Conservation (phyloP, 2,329 filamentous ascomycete species). For the Erysiphe neolycopersici region DNA sequence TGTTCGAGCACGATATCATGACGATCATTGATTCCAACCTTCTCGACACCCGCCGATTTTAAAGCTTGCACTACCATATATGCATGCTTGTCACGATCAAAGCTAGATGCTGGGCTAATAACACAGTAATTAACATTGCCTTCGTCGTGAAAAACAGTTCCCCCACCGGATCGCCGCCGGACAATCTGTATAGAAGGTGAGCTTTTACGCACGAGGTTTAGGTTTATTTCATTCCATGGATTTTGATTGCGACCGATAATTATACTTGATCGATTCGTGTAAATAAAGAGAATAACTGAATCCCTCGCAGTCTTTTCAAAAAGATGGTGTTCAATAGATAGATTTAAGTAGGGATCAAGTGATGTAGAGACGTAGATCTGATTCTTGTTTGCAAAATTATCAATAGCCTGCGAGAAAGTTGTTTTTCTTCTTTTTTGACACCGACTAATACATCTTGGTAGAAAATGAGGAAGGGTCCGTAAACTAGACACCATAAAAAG, state of each 20-base stretch:
- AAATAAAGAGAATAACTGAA: constrained; percentile 61
- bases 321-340: constrained; percentile 80
- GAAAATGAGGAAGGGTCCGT: too few relatives aligned
- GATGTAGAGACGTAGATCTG: constrained; percentile 49
- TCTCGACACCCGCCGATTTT: constrained; percentile 25
- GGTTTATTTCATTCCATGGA: constrained; percentile 77
- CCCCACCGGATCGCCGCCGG: constrained; percentile 64
- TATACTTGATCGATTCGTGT: constrained; percentile 65
- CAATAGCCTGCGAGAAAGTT: constrained; percentile 5
- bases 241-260: constrained; percentile 95
- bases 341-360: constrained; percentile 60
- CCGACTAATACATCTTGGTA: background rate
- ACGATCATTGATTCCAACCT: constrained; percentile 55
- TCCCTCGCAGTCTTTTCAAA: constrained; percentile 45
- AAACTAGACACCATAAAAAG: too few relatives aligned
- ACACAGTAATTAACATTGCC: constrained; percentile 93
- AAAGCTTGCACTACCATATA: constrained; percentile 82
- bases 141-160: constrained; percentile 76
- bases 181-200: constrained; percentile 29
- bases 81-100: constrained; percentile 68
- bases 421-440: constrained; percentile 2
- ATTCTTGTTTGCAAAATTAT: constrained; percentile 19
- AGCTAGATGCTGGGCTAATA: constrained; percentile 48
- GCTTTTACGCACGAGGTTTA: constrained; percentile 25
- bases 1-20: constrained; percentile 71